Evolutionary conservation across 129 eudicot species (phyloP).

Genomic region (Artemisia annua): DNA sequence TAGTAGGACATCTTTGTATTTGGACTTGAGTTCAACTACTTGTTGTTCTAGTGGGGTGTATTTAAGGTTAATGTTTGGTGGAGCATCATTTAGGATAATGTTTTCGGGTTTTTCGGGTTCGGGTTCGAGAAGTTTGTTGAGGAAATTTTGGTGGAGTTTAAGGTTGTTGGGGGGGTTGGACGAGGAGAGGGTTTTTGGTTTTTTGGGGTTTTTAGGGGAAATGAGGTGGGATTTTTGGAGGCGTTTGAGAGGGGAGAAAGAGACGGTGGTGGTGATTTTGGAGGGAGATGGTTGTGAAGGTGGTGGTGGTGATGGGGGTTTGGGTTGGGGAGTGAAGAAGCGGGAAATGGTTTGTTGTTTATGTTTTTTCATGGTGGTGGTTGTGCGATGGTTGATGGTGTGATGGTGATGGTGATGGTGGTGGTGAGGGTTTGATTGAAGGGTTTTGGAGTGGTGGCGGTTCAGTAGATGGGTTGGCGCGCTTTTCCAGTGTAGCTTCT

Average conservation of each 20-base stretch:
- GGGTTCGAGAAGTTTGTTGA: constrained; percentile 77
- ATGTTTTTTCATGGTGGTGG: constrained; percentile 73
- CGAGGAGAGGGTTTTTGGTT: constrained; percentile 16
- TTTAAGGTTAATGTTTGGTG: constrained; percentile 29
- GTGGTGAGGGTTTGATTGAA: background rate
- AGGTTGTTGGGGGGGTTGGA: constrained; percentile 33
- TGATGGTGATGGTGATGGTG: constrained; percentile 26
- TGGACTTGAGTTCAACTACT: constrained; percentile 73
- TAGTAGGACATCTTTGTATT: constrained; percentile 76
- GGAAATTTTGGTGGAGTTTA: constrained; percentile 63
- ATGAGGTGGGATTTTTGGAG: constrained; percentile 52
- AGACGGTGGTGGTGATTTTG: constrained; percentile 70
- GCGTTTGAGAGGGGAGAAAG: constrained; percentile 83
- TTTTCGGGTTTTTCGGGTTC: constrained; percentile 12
- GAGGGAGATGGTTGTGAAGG: constrained; percentile 47
- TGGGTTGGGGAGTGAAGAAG: constrained; percentile 86
- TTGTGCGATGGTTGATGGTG: constrained; percentile 7
- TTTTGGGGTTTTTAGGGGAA: constrained; percentile 49
- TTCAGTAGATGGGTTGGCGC: constrained; percentile 29
- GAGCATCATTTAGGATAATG: background rate
- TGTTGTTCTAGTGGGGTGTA: constrained; percentile 89
- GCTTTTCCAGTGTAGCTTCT: background rate
- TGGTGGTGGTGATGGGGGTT: constrained; percentile 32
- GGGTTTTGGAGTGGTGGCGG: constrained; percentile 19
- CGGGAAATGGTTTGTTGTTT: constrained; percentile 90